Evolutionary conservation across 2,329 filamentous ascomycete species (phyloP).

Genomic region (Phialemoniopsis sp.): DNA sequence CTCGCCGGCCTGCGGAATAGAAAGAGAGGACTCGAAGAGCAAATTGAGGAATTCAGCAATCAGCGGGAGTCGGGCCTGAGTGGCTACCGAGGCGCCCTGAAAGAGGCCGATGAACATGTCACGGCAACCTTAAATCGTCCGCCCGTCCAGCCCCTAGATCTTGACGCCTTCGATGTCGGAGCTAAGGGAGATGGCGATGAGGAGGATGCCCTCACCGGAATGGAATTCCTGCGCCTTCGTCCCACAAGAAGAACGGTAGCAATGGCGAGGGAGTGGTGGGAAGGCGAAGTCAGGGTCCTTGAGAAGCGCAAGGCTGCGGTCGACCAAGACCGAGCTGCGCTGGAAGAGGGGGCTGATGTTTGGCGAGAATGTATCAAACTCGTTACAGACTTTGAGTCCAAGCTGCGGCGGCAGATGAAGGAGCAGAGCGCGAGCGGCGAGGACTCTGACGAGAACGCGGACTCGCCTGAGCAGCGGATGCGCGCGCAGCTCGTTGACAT

Average conservation of each 20-base stretch:
- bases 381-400: slow-evolving; percentile 62
- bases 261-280: slow-evolving; percentile 71
- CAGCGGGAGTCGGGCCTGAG: slow-evolving; percentile 67
- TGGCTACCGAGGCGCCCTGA: slow-evolving; percentile 64
- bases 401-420: slow-evolving; percentile 53
- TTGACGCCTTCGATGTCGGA: slow-evolving; percentile 29
- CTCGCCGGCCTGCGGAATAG: slow-evolving; percentile 57
- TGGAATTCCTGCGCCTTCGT: slow-evolving; percentile 56
- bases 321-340: slow-evolving; percentile 57
- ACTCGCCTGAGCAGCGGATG: slow-evolving; percentile 11
- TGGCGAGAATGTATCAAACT: slow-evolving; percentile 61
- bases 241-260: slow-evolving; percentile 62
- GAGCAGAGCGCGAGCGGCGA: slow-evolving; percentile 4
- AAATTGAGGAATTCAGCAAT: slow-evolving; percentile 61
- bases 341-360: slow-evolving; percentile 62
- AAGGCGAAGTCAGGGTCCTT: slow-evolving; percentile 54
- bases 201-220: slow-evolving; percentile 29
- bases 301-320: slow-evolving; percentile 51
- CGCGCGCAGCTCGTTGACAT: slow-evolving; percentile 49
- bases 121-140: slow-evolving; percentile 54
- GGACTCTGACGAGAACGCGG: slow-evolving; percentile 15
- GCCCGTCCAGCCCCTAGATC: slow-evolving; percentile 48
- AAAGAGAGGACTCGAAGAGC: slow-evolving; percentile 53
- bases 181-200: slow-evolving; percentile 5
- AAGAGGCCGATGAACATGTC: slow-evolving; percentile 61